phyloP scores from a whole-genome alignment of 2,329 filamentous ascomycete genomes.

The Pyrenochaeta sp. region DNA sequence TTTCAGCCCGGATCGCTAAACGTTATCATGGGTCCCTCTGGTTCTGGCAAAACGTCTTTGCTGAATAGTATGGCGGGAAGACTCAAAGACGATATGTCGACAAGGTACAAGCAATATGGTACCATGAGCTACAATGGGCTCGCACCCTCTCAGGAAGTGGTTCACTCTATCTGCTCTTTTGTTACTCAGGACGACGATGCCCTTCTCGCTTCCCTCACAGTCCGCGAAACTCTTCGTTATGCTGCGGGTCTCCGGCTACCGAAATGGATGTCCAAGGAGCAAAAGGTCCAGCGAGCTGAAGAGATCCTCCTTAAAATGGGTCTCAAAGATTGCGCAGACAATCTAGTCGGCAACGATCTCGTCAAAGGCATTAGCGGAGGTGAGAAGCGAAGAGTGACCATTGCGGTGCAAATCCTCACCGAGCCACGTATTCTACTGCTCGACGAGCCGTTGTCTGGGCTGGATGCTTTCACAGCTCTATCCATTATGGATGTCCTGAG shows the following conservation, averaged over 20 bases:
- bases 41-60: constrained; percentile 78
- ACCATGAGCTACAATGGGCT: constrained; percentile 75
- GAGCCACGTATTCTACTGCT: constrained; percentile 76
- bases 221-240: constrained; percentile 74
- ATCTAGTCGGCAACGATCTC: constrained; percentile 74
- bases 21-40: constrained; percentile 82
- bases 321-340: constrained; percentile 79
- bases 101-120: constrained; percentile 69
- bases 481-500: constrained; percentile 75
- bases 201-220: constrained; percentile 75
- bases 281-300: constrained; percentile 74
- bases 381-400: constrained; percentile 79
- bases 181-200: constrained; percentile 83
- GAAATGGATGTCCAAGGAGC: constrained; percentile 71
- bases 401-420: constrained; percentile 79
- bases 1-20: constrained; percentile 76
- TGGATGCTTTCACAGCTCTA: constrained; percentile 79
- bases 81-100: constrained; percentile 68
- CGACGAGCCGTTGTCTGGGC: constrained; percentile 78
- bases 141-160: constrained; percentile 71
- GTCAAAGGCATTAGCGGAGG: constrained; percentile 83
- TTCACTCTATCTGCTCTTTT: constrained; percentile 77
- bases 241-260: constrained; percentile 76
- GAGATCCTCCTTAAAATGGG: constrained; percentile 78
- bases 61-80: constrained; percentile 77